Evolutionary conservation across 805 yeast genomes (phyloP).

Genomic region (Vanderwaltozyma yarrowii): DNA sequence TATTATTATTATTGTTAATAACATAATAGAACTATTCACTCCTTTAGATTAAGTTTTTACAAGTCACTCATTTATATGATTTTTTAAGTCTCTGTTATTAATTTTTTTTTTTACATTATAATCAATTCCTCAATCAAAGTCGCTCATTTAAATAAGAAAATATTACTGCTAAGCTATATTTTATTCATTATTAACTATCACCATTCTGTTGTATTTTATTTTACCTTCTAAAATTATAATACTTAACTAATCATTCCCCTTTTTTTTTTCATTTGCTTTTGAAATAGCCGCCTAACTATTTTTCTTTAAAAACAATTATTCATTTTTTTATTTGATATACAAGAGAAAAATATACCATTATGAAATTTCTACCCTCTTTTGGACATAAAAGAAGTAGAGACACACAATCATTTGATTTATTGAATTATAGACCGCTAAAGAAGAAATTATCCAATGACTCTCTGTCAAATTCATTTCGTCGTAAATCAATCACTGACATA

Average conservation of each 20-base stretch:
- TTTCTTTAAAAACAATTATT: no score
- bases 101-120: not conserved
- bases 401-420: slow-evolving; percentile 5
- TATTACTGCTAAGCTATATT: no score
- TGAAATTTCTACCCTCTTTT: slow-evolving; percentile 5
- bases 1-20: no score
- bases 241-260: not conserved
- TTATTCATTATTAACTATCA: not conserved
- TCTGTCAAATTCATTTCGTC: not conserved
- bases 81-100: not conserved
- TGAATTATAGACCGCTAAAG: slow-evolving; percentile 6
- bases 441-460: slow-evolving; percentile 4
- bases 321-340: no score
- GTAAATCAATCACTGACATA: no score
- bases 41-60: no score
- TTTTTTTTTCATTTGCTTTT: not conserved
- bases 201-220: not conserved
- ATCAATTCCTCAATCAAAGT: not conserved
- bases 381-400: slow-evolving; percentile 13
- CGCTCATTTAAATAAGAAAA: not conserved
- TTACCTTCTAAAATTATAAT: not conserved
- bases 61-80: not conserved
- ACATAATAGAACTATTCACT: no score
- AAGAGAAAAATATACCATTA: not conserved
- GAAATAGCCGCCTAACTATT: not conserved